These are phyloP conservation scores for Porpolomopsis calyptriformis DNA, from an alignment of 768 basidiomycete species.

Conservation along the genomic window DNA sequence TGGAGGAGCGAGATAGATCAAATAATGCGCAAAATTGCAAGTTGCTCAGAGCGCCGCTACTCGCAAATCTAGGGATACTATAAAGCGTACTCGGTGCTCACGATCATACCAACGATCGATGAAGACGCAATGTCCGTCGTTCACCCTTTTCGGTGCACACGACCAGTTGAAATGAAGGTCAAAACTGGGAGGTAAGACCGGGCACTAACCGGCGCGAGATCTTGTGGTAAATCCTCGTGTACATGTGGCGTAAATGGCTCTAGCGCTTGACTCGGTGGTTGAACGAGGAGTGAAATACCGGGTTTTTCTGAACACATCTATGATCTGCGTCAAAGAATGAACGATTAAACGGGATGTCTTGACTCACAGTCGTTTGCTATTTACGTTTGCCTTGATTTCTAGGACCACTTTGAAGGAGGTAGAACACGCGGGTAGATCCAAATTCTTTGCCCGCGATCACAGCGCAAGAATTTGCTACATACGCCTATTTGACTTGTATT, in stretches of 20 bases:
- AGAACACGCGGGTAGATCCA: constrained; percentile 44
- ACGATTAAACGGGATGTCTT: background rate
- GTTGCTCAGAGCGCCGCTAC: constrained; percentile 40
- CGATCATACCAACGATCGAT: constrained; percentile 47
- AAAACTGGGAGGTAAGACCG: constrained; percentile 40
- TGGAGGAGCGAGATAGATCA: constrained; percentile 39
- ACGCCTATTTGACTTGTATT: constrained; percentile 2
- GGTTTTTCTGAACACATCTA: constrained; percentile 49
- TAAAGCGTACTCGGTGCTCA: constrained; percentile 15
- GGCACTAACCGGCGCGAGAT: constrained; percentile 36
- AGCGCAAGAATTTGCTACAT: constrained; percentile 35
- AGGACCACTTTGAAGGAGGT: constrained; percentile 37
- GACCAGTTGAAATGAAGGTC: constrained; percentile 48
- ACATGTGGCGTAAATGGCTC: constrained; percentile 43
- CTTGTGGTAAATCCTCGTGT: constrained; percentile 43
- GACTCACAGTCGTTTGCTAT: constrained; percentile 7
- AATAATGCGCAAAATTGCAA: constrained; percentile 30
- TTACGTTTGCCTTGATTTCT: constrained; percentile 39
- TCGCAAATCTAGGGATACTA: constrained; percentile 33
- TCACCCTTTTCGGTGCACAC: constrained; percentile 40
- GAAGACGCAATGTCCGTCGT: constrained; percentile 50
- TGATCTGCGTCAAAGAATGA: constrained; percentile 26
- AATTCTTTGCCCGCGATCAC: constrained; percentile 44
- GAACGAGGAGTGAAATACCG: constrained; percentile 51
- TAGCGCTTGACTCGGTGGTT: constrained; percentile 50